These are phyloP conservation scores for Corinectria fuckeliana DNA, from an alignment of 2,329 filamentous ascomycete species.

Conservation along the genomic window DNA sequence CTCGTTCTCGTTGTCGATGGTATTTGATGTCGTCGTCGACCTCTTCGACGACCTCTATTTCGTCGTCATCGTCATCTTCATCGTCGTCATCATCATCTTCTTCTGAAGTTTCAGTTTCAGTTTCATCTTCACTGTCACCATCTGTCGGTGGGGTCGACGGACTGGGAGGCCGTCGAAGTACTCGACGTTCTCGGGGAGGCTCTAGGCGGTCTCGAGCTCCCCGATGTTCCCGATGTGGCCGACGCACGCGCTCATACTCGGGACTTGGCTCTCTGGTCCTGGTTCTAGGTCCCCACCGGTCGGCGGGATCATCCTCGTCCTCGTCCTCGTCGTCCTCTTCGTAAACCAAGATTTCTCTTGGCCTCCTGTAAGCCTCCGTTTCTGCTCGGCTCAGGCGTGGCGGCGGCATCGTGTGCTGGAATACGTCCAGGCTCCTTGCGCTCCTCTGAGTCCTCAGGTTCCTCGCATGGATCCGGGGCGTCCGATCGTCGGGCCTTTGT, in stretches of 20 bases:
- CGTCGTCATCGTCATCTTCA: conserved; percentile 24
- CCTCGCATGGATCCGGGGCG: conserved; percentile 34
- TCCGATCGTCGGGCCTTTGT: conserved; percentile 43
- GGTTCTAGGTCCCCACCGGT: conserved; percentile 25
- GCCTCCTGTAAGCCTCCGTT: conserved; percentile 42
- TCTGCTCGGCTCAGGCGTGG: conserved; percentile 38
- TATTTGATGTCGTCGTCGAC: conserved; percentile 35
- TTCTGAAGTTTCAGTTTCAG: conserved; percentile 4
- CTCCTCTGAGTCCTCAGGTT: conserved; percentile 27
- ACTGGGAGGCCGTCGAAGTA: background rate
- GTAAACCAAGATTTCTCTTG: conserved; percentile 36
- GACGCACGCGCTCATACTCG: conserved; percentile 2
- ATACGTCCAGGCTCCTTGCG: conserved; percentile 39
- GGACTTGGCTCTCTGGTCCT: conserved; percentile 32
- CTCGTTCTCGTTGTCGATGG: conserved; percentile 11
- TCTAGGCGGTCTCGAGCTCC: background rate
- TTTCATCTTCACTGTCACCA: conserved; percentile 9
- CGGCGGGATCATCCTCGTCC: conserved; percentile 29
- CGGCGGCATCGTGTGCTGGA: conserved; percentile 40
- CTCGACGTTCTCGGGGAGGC: background rate
- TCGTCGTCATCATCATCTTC: conserved; percentile 12
- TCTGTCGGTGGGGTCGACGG: conserved; percentile 7
- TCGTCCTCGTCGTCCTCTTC: conserved; percentile 38
- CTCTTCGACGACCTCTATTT: conserved; percentile 40
- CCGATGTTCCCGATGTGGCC: conserved; percentile 5